phyloP scores from a whole-genome alignment of 192 early-diverging fungal genomes.

The Oehlia diaphana region DNA sequence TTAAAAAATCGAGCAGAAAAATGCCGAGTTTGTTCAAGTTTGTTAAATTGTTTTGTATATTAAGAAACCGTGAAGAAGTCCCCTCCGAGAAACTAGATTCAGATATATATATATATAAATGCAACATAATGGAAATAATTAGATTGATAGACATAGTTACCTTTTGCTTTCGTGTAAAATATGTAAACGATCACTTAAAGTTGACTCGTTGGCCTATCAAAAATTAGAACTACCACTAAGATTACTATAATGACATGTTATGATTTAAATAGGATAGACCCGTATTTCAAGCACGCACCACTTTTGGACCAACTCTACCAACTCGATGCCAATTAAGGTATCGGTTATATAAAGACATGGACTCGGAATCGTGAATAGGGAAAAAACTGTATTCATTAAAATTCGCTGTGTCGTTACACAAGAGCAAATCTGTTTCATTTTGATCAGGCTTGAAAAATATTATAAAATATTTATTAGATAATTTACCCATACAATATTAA shows the following conservation, averaged over 20 bases:
- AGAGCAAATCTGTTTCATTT: conserved; percentile 7
- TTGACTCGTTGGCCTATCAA: not conserved
- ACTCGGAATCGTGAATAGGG: conserved; percentile 6
- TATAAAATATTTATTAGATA: not conserved
- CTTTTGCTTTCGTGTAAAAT: conserved; percentile 13
- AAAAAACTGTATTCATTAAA: conserved; percentile 3
- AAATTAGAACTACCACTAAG: not conserved
- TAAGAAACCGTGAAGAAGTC: not conserved
- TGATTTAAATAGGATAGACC: not conserved
- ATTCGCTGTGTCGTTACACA: not conserved
- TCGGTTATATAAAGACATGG: not conserved
- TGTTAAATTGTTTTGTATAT: not conserved
- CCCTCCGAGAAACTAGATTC: conserved; percentile 2
- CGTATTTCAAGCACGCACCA: not conserved
- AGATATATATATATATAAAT: not conserved
- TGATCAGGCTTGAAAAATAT: conserved; percentile 3
- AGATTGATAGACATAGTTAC: not conserved
- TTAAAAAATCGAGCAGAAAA: not conserved
- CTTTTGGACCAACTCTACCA: not conserved
- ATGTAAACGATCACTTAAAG: not conserved
- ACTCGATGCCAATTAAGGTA: conserved; percentile 10
- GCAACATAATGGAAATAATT: not conserved
- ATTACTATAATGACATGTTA: not conserved
- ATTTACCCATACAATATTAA: not conserved
- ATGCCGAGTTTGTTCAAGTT: conserved; percentile 3